These are phyloP conservation scores for Pyropia haitanensis DNA, from an alignment of 23 red algal species.

Conservation along the genomic window DNA sequence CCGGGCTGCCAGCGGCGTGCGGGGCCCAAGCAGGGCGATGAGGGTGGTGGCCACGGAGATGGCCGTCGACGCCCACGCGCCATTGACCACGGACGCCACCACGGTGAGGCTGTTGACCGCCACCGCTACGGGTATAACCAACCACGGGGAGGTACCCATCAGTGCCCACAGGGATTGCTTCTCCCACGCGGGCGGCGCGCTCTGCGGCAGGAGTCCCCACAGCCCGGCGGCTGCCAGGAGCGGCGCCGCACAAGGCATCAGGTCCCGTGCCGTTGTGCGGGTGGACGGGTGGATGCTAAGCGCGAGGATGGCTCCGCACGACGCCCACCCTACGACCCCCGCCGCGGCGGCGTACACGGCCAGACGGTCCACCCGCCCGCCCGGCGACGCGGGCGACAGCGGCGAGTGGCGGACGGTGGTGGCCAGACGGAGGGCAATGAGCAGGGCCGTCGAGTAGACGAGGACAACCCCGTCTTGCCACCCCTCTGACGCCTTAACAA, in stretches of 20 bases:
- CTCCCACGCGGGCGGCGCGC: not conserved
- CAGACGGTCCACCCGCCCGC: not conserved
- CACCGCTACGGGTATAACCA: not conserved
- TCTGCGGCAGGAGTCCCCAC: not conserved
- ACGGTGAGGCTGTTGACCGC: slow-evolving; percentile 4
- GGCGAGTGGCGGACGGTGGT: slow-evolving; percentile 10
- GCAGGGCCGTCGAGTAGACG: slow-evolving; percentile 6
- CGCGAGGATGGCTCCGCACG: not conserved
- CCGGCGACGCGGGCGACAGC: not conserved
- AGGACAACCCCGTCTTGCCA: slow-evolving; percentile 4
- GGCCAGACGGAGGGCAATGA: slow-evolving; percentile 9
- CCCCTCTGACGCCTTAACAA: slow-evolving; percentile 1
- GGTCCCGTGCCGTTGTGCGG: not conserved
- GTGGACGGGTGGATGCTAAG: slow-evolving; percentile 4
- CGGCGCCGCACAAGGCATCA: slow-evolving; percentile 11
- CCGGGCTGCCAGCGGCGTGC: slow-evolving; percentile 4
- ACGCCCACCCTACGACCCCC: not conserved
- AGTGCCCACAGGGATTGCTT: not conserved
- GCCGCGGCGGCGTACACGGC: not conserved
- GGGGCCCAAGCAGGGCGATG: slow-evolving; percentile 3
- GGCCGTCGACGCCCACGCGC: slow-evolving; percentile 7
- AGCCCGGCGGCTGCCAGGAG: slow-evolving; percentile 1
- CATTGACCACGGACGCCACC: slow-evolving; percentile 1
- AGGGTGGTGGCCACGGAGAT: slow-evolving; percentile 8
- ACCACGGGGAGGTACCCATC: not conserved